Percentiles rank a stretch among this genome's conserved stretches.
Evolutionary conservation across 371 early-diverging fungal genomes (phyloP).

Genomic region (Catenaria anguillulae): DNA sequence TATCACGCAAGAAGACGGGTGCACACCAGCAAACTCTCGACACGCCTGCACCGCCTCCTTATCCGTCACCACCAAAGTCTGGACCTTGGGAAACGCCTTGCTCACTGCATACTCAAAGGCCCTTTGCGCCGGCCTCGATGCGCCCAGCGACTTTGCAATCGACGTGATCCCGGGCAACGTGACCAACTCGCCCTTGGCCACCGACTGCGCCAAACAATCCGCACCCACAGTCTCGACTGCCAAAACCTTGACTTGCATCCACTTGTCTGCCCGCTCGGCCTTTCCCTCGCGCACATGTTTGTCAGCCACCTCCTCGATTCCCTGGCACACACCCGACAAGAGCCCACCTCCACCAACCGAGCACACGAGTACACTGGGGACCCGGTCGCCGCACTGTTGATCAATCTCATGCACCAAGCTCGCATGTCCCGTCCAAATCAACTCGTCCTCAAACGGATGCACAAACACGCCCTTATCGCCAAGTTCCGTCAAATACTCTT

Average conservation of each 20-base stretch:
- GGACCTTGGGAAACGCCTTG: conserved; percentile 11
- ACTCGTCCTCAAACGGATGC: conserved; percentile 44
- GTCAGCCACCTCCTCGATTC: conserved; percentile 27
- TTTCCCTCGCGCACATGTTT: too few relatives aligned
- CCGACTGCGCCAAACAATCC: conserved; percentile 48
- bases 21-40: neutral
- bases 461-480: conserved; percentile 24
- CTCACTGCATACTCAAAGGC: too few relatives aligned
- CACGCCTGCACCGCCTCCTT: neutral
- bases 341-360: conserved; percentile 57
- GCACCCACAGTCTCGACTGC: conserved; percentile 60
- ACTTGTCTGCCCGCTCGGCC: too few relatives aligned
- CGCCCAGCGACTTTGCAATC: conserved; percentile 37
- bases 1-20: too few relatives aligned
- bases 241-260: conserved; percentile 47
- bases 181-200: conserved; percentile 39
- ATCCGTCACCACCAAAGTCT: neutral
- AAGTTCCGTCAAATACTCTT: too few relatives aligned
- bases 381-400: conserved; percentile 38
- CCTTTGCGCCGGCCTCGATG: conserved; percentile 43
- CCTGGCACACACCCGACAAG: conserved; percentile 47
- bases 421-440: conserved; percentile 45
- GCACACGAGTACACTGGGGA: conserved; percentile 48
- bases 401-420: too few relatives aligned
- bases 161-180: conserved; percentile 34